Evolutionary conservation across 345 rosid genomes (phyloP).

Genomic region (Hibiscus mutabilis): DNA sequence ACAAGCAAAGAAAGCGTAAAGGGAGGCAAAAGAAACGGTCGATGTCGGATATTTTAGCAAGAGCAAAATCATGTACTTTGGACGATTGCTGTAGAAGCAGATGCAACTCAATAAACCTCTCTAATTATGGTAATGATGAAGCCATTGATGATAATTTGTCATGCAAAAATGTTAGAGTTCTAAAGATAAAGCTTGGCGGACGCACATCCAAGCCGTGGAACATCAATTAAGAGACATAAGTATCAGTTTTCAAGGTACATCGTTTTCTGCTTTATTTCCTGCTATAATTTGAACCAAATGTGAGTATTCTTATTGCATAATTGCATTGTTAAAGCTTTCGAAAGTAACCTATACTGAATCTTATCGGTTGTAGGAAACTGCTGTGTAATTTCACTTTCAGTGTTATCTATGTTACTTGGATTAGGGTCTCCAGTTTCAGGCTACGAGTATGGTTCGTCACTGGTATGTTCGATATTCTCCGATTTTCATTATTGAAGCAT

Average conservation of each 20-base stretch:
- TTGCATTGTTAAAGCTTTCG: background rate
- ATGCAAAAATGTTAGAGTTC: no score
- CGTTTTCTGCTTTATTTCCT: background rate
- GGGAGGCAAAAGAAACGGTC: background rate
- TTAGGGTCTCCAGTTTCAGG: background rate
- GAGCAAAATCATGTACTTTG: background rate
- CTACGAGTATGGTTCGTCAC: background rate
- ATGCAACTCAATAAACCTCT: background rate
- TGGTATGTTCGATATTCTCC: background rate
- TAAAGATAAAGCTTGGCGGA: no score
- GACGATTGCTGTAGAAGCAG: background rate
- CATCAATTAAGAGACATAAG: no score
- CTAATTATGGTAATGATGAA: background rate
- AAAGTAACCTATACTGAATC: background rate
- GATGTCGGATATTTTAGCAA: slow-evolving; percentile 3
- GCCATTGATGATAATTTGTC: background rate
- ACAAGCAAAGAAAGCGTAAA: background rate
- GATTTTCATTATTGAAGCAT: background rate
- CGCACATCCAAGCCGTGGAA: no score
- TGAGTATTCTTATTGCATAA: background rate
- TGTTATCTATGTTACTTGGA: background rate
- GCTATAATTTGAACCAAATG: background rate
- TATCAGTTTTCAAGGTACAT: background rate
- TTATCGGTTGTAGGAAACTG: background rate
- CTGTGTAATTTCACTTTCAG: background rate